phyloP scores from a whole-genome alignment of 495 filamentous ascomycete genomes.

The Bacidia rubella region DNA sequence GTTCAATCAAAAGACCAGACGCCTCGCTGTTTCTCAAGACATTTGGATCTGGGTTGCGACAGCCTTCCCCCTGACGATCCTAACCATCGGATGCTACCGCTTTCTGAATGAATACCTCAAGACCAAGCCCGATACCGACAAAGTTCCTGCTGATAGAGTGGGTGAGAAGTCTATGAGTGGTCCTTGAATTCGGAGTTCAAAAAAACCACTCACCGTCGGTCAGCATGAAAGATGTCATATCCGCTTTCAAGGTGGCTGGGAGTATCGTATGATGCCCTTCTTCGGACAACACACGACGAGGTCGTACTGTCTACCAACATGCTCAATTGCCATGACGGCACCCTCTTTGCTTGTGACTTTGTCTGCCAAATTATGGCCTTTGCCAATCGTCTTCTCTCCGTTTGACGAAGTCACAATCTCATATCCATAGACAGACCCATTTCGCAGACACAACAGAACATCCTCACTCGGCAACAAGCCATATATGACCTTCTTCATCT shows the following conservation, averaged over 20 bases:
- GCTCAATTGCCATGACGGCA: neutral
- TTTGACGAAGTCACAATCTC: neutral
- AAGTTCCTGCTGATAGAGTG: too few species aligned
- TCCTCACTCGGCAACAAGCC: neutral
- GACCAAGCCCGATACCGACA: neutral
- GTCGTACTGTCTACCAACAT: neutral
- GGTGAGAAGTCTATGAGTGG: neutral
- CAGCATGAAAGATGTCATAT: neutral
- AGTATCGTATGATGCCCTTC: neutral
- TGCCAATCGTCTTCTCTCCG: neutral
- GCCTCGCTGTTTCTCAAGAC: constrained; percentile 5
- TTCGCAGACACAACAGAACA: neutral
- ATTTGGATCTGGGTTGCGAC: constrained; percentile 11
- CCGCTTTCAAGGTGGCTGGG: neutral
- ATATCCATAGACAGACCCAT: neutral
- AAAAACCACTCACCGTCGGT: neutral
- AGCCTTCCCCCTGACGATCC: constrained; percentile 7
- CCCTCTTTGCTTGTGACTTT: neutral
- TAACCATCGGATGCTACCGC: constrained; percentile 5
- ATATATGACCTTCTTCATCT: neutral
- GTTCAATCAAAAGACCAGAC: constrained; percentile 5
- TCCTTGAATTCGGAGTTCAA: neutral
- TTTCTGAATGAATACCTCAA: neutral
- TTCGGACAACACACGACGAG: neutral
- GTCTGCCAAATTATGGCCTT: neutral